Conservation (phyloP, 129 eudicot species). For the Gnaphalium uliginosum region DNA sequence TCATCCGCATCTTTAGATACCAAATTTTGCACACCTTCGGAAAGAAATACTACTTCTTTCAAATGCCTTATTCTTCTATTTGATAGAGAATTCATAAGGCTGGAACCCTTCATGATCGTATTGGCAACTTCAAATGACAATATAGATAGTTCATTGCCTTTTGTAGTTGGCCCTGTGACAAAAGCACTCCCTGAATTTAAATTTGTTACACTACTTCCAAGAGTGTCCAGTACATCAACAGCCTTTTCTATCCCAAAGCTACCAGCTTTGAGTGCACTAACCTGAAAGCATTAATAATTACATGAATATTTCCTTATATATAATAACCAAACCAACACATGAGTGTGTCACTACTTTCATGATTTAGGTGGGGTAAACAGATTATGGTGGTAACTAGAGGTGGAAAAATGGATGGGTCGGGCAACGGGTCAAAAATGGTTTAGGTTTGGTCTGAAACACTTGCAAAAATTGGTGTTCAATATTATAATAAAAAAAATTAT, state of each 20-base stretch:
- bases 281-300: slow-evolving; percentile 40
- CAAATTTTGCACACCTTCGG: slow-evolving; percentile 79
- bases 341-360: no score
- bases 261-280: slow-evolving; percentile 59
- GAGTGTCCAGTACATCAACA: slow-evolving; percentile 68
- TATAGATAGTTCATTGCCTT: slow-evolving; percentile 68
- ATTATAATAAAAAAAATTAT: neutral
- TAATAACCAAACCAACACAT: slow-evolving; percentile 10
- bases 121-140: slow-evolving; percentile 97
- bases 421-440: slow-evolving; percentile 1
- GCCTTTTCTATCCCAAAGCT: slow-evolving; percentile 73
- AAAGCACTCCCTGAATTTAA: slow-evolving; percentile 66
- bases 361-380: neutral
- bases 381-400: slow-evolving; percentile 4
- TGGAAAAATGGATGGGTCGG: slow-evolving; percentile 3
- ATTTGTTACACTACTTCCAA: slow-evolving; percentile 78
- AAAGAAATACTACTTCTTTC: slow-evolving; percentile 65
- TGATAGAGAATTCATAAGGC: slow-evolving; percentile 73
- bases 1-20: slow-evolving; percentile 69
- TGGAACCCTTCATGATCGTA: slow-evolving; percentile 83
- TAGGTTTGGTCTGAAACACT: neutral
- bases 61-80: slow-evolving; percentile 44
- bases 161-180: slow-evolving; percentile 55
- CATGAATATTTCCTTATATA: neutral
- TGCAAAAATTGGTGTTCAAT: neutral